Percentiles rank a stretch among this genome's conserved stretches.
phyloP scores from a whole-genome alignment of 1,284 basidiomycete genomes.

The Apiotrichum brassicae region DNA sequence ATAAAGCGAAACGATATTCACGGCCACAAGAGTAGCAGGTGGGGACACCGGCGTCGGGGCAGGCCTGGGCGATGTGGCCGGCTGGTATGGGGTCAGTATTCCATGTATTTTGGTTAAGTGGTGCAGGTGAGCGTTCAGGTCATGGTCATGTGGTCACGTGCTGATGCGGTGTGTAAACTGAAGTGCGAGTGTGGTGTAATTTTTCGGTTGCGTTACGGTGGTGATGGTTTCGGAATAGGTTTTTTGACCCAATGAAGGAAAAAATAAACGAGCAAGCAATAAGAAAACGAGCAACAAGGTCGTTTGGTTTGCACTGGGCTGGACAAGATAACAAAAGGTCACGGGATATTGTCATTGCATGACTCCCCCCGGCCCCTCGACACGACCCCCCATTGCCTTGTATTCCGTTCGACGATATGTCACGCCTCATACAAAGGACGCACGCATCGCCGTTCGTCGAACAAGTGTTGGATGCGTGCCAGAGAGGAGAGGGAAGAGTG shows the following conservation, averaged over 20 bases:
- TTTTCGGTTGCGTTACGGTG: too few relatives aligned
- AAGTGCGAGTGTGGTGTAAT: too few relatives aligned
- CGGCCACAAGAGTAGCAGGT: constrained; percentile 45
- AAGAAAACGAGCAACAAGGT: too few relatives aligned
- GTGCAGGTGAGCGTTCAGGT: neutral
- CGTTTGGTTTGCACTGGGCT: neutral
- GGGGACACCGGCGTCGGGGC: constrained; percentile 41
- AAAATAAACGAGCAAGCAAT: too few relatives aligned
- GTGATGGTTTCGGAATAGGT: too few relatives aligned
- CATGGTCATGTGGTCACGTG: neutral
- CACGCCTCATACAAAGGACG: neutral
- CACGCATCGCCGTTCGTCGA: neutral
- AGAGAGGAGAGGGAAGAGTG: neutral
- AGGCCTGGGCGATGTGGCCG: constrained; percentile 42
- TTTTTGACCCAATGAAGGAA: too few relatives aligned
- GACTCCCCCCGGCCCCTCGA: neutral
- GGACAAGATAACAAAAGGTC: neutral
- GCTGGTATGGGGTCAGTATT: constrained; percentile 21
- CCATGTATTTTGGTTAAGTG: neutral
- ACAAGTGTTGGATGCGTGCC: neutral
- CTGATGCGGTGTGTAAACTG: neutral
- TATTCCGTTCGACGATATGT: neutral
- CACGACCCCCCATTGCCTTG: neutral
- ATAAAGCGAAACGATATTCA: constrained; percentile 12
- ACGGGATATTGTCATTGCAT: constrained; percentile 5